Evolutionary conservation across 2,329 filamentous ascomycete genomes (phyloP), one percentile per base, ranked within the genome.

Genomic region (Colletotrichum lini): DNA sequence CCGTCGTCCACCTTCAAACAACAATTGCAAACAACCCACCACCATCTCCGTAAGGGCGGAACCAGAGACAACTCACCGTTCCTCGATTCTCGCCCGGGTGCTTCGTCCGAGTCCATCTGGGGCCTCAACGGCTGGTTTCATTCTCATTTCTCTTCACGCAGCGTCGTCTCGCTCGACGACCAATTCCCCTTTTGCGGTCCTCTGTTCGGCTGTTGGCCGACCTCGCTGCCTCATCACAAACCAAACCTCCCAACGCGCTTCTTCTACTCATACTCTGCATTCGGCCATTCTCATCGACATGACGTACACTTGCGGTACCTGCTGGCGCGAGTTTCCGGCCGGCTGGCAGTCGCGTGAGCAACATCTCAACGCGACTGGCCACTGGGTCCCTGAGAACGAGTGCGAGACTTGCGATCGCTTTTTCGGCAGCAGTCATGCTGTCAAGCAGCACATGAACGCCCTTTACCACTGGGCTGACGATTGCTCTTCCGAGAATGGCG

Each of bases 381-480:
- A 67, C 2, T 1, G 4, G 13, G 4, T 10, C 15, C 58, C 57
- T 2, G 4, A 10, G 9, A 8, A 61, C 18, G 72, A 73, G 42
- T 82, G 78, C 53, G 75, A 74, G 15, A 77, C 74, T 12, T 81
- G 80, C 60, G 58, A 70, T n/a, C 76, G 73, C 45, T 57, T 26
- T 8, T 81, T 80, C 54, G 57, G 63, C 1, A 61, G 73, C 0
- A 75, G 62, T 45, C 16, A 7, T 1, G 75, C 78, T 21, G 76
- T 78, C 0, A 62, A 78, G 1, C 68, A 79, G 18, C 80, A 82
- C 66, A 79, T 76, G 61, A 4, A 63, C 4, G 73, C 75, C 2
- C 78, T 74, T 0, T 75, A 74, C 9, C 80, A 82, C 38, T 47
- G 62, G 15, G 60, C 16, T 7, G 10, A 13, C 2, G 35, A 13